phyloP scores from a whole-genome alignment of 164 flowering plant genomes.

The Cinnamomum chago region DNA sequence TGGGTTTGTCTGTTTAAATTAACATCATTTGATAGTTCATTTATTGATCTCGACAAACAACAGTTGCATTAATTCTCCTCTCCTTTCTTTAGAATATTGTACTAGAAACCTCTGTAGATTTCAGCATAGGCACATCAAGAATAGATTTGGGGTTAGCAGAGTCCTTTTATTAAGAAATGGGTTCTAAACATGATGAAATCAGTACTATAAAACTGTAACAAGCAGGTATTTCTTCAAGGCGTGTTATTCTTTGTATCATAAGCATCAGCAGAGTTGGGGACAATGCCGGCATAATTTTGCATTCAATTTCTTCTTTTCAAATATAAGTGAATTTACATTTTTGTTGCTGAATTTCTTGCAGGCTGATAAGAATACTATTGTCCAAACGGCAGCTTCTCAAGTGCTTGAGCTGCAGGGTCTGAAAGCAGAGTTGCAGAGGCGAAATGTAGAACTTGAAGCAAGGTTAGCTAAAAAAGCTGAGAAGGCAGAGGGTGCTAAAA shows the following conservation, averaged over 20 bases:
- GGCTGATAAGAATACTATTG: conserved; percentile 43
- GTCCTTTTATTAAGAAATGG: neutral
- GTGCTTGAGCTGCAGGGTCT: conserved; percentile 26
- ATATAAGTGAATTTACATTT: neutral
- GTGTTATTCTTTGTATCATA: no score
- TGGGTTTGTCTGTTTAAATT: neutral
- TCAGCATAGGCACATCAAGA: no score
- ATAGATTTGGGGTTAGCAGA: no score
- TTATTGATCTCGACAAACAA: neutral
- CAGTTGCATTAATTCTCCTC: neutral
- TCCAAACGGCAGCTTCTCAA: conserved; percentile 24
- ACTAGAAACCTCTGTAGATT: no score
- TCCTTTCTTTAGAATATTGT: neutral
- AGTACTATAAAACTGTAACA: no score
- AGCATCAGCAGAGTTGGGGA: neutral
- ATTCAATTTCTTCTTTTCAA: neutral
- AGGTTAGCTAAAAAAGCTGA: conserved; percentile 1
- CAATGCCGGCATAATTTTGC: neutral
- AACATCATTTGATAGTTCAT: neutral
- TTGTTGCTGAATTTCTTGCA: conserved; percentile 7
- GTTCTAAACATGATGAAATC: neutral
- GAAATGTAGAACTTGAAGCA: conserved; percentile 23
- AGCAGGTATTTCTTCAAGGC: neutral
- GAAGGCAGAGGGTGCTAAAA: conserved; percentile 11
- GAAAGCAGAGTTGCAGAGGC: conserved; percentile 27